Conservation (phyloP, 2,329 filamentous ascomycete genomes). For the Clonostachys chloroleuca region DNA sequence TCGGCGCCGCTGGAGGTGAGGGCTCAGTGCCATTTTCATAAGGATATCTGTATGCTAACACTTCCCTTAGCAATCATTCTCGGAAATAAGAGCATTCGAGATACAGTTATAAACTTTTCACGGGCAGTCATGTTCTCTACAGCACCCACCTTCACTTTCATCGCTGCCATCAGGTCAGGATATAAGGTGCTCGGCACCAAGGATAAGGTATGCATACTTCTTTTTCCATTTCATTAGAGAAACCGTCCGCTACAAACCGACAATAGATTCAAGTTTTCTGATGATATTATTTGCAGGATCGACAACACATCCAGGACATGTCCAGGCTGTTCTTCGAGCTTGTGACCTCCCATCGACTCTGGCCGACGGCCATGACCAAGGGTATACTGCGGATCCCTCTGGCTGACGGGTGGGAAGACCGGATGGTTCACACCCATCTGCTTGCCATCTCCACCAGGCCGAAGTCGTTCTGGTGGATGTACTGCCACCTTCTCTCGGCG, state of each 20-base stretch:
- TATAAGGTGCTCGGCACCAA: constrained; percentile 30
- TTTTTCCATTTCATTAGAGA: too few species aligned
- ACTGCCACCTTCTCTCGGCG: constrained; percentile 12
- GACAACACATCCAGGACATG: constrained; percentile 6
- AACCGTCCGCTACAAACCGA: too few species aligned
- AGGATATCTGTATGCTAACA: neutral
- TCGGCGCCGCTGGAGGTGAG: constrained; percentile 18
- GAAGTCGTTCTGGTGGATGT: constrained; percentile 12
- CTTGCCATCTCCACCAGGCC: constrained; percentile 14
- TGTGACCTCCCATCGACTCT: constrained; percentile 10
- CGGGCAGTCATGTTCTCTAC: constrained; percentile 74
- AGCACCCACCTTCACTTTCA: constrained; percentile 56
- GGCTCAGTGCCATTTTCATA: neutral
- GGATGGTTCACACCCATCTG: constrained; percentile 15
- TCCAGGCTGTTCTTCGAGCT: constrained; percentile 11
- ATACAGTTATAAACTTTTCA: constrained; percentile 72
- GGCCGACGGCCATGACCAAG: constrained; percentile 8
- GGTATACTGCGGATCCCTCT: constrained; percentile 16
- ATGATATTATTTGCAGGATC: neutral
- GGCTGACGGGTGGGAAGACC: constrained; percentile 12
- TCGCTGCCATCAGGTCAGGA: constrained; percentile 52
- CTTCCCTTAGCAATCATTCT: constrained; percentile 25
- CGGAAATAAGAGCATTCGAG: constrained; percentile 38
- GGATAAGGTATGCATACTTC: neutral
- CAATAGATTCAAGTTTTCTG: too few species aligned